Evolutionary conservation across 495 filamentous ascomycete genomes (phyloP).

Genomic region (Lasiosphaeria ovina): DNA sequence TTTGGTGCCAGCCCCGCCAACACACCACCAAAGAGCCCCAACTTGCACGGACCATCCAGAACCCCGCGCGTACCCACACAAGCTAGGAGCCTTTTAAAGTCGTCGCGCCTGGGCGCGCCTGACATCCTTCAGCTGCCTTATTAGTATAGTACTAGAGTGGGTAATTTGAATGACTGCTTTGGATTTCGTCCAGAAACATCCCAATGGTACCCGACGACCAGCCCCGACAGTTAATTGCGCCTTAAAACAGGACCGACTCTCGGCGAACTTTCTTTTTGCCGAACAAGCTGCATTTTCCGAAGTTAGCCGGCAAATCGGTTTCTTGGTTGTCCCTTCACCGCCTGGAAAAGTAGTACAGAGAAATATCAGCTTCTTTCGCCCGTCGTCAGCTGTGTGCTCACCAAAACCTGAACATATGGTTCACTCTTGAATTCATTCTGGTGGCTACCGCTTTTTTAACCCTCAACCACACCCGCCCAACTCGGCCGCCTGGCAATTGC

Average conservation of each 20-base stretch:
- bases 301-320: neutral
- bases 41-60: too few relatives aligned
- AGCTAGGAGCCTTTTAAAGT: neutral
- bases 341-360: neutral
- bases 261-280: neutral
- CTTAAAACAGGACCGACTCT: neutral
- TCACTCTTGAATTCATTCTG: constrained; percentile 14
- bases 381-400: neutral
- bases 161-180: constrained; percentile 7
- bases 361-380: neutral
- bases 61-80: too few relatives aligned
- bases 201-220: neutral
- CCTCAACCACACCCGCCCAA: neutral
- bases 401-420: constrained; percentile 7
- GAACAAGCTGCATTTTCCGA: neutral
- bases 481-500: constrained; percentile 1
- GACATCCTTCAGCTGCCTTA: constrained; percentile 6
- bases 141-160: constrained; percentile 5
- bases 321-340: neutral
- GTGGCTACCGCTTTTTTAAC: constrained; percentile 10
- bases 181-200: neutral
- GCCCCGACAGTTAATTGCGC: too few relatives aligned
- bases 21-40: too few relatives aligned
- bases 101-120: constrained; percentile 34
- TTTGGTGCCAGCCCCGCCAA: too few relatives aligned